Evolutionary conservation across 345 rosid genomes (phyloP), one percentile per base, ranked within the genome.

Genomic region (Sonneratia caseolaris): DNA sequence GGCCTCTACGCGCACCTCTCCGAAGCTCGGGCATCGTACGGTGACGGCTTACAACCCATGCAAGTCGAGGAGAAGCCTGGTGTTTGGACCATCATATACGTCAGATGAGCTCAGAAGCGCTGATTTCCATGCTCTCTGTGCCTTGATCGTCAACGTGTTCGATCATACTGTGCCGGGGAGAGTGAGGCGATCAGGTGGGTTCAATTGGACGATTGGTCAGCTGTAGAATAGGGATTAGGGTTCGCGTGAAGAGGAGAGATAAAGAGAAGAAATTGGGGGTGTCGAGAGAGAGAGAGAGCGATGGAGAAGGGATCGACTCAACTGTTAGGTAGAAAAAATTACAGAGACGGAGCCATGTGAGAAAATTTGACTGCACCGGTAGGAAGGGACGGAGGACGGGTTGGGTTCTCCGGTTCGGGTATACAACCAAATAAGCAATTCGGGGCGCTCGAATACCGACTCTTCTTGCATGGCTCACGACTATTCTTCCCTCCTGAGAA

Each of bases 1-100:
- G 89, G 76, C 88, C 88, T 77, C 87, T 82, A 81, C 94, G 92
- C 64, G 82, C 88, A 80, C 91, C 91, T 75, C 87, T 84, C 80
- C 92, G 96, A 84, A 86, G 93, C 86, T 86, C 92, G 73, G 97
- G 97, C 97, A 95, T 95, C 78, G 79, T 89, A 81, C 86, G 84
- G 69, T 62, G 66, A 81, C 86, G 51, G 51, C 13, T 37, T 53
- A 71, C 38, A 82, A 74, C 89, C 88, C 92, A 89, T 87, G 84
- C 95, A 91, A 87, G 75, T 84, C 69, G 79, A 78, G 83, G 81
- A 80, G 59, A 76, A 79, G 51, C 76, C 76, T 51, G 75, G 69
- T 56, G 71, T 71, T 56, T 77, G 77, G 81, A 84, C 83, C 89
- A 89, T 89, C 76, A 77, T 87, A 83, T 76, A 47, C 71, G 66